Evolutionary conservation across 2,329 filamentous ascomycete genomes (phyloP), one percentile per base, ranked within the genome.

Genomic region (Tolypocladium cylindrosporum): DNA sequence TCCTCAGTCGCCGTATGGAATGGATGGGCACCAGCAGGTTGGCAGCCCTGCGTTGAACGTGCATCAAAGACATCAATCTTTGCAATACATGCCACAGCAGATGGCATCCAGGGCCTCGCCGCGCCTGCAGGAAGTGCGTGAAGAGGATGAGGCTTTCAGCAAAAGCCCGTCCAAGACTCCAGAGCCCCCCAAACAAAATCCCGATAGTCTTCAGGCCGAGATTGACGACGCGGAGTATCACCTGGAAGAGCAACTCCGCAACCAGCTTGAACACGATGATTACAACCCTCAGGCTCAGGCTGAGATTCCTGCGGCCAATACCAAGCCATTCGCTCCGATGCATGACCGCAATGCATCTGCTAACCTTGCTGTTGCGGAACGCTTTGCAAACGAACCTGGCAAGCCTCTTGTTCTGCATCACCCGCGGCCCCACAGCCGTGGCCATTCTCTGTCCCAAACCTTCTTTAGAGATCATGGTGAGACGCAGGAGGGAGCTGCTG

Each of bases 211-310:
- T 31, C 91, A 96, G 69, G 87, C 87, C 61, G 91, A 94, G 64
- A 87, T 95, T 58, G 88, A 94, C 55, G 89, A 92, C 67, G 87
- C 89, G 5, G 90, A 96, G 66, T 93, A 94, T 67, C 90, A 93
- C 65, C 73, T 94, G 61, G 89, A 92, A 68, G 85, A 91, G 68
- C 86, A 90, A 60, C 85, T 92, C 61, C 85, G 90, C 55, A 86
- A 88, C 57, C 87, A 93, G 66, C 77, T 93, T 54, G 88, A 92
- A 60, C 87, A 91, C 63, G 87, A 89, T 57, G 88, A 90, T 63
- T 88, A 90, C 67, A 89, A 85, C 65, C 87, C 86, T 2, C 84
- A 86, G 55, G 76, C 80, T 45, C 71, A 75, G 56, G 63, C 65
- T 2, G 67, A 71, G 37, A 58, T n/a, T 31, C 61, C 59, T 52